Evolutionary conservation across 2,329 filamentous ascomycete genomes (phyloP).

Genomic region (Fusarium mangiferae): DNA sequence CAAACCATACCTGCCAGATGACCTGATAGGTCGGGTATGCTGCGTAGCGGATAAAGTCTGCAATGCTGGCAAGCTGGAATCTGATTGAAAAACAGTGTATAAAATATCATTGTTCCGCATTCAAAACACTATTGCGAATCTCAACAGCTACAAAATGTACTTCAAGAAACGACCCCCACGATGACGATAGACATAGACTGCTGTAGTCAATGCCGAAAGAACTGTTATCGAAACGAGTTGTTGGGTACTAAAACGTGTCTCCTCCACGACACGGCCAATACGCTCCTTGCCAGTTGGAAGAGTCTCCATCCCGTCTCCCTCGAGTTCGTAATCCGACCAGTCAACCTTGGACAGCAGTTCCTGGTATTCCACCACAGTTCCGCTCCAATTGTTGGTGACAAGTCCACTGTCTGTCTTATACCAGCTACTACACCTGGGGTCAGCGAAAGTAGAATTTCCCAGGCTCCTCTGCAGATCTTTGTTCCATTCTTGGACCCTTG

Average conservation of each 20-base stretch:
- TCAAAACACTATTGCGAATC: rapidly evolving
- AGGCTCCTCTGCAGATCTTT: rapidly evolving
- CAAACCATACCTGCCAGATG: too few relatives aligned
- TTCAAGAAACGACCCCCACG: not conserved
- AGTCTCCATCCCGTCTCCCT: rapidly evolving
- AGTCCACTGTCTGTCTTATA: not conserved
- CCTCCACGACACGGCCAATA: not conserved
- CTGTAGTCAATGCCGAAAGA: rapidly evolving
- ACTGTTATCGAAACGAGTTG: rapidly evolving
- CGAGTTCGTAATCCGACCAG: not conserved
- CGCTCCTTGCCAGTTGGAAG: rapidly evolving
- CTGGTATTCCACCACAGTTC: not conserved
- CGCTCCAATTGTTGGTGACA: not conserved
- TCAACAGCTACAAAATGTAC: not conserved
- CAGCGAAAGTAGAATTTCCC: rapidly evolving
- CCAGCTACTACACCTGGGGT: not conserved
- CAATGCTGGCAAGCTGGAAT: too few relatives aligned
- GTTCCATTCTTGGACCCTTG: not conserved
- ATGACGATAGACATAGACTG: rapidly evolving
- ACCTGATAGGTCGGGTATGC: too few relatives aligned
- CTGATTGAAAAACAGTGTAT: rapidly evolving
- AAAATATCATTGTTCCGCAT: rapidly evolving
- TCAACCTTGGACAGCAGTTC: not conserved
- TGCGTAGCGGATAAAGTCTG: too few relatives aligned
- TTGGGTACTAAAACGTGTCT: not conserved